These are phyloP conservation scores for Cryptococcus sp. DNA, from an alignment of 1,284 basidiomycete genomes.

Conservation along the genomic window DNA sequence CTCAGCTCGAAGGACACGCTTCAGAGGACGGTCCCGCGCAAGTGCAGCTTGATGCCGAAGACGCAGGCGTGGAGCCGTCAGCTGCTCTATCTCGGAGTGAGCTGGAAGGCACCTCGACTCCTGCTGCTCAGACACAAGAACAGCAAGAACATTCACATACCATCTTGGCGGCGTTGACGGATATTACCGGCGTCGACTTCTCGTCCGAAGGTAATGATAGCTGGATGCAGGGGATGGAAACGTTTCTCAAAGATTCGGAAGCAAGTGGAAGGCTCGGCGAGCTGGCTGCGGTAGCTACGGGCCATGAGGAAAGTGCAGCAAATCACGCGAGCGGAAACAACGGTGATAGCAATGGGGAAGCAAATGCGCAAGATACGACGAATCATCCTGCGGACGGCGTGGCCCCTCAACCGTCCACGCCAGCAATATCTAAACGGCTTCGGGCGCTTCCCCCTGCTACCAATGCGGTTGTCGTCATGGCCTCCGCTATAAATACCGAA, in stretches of 20 bases:
- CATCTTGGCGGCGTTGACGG: slow-evolving; percentile 43
- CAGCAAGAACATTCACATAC: slow-evolving; percentile 41
- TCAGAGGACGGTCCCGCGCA: not conserved
- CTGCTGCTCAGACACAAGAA: slow-evolving; percentile 2
- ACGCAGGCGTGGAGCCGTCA: not conserved
- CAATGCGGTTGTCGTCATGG: slow-evolving; percentile 17
- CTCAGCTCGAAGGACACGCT: slow-evolving; percentile 27
- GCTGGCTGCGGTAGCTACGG: slow-evolving; percentile 43
- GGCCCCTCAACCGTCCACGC: not conserved
- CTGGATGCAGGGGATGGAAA: slow-evolving; percentile 46
- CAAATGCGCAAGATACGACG: not conserved
- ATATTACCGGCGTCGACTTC: slow-evolving; percentile 25
- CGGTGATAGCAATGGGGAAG: not conserved
- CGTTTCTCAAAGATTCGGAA: slow-evolving; percentile 38
- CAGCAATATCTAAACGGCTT: not conserved
- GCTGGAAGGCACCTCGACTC: not conserved
- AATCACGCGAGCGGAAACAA: not conserved
- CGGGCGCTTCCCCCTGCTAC: not conserved
- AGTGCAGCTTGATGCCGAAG: not conserved
- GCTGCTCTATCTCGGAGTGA: not conserved
- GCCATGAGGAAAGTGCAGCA: slow-evolving; percentile 16
- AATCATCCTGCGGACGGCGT: not conserved
- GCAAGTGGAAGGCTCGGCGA: slow-evolving; percentile 42
- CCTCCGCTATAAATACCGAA: slow-evolving; percentile 42
- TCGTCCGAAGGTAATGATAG: slow-evolving; percentile 24